Evolutionary conservation across 257 asterid genomes (phyloP).

Genomic region (Buddleja alternifolia): DNA sequence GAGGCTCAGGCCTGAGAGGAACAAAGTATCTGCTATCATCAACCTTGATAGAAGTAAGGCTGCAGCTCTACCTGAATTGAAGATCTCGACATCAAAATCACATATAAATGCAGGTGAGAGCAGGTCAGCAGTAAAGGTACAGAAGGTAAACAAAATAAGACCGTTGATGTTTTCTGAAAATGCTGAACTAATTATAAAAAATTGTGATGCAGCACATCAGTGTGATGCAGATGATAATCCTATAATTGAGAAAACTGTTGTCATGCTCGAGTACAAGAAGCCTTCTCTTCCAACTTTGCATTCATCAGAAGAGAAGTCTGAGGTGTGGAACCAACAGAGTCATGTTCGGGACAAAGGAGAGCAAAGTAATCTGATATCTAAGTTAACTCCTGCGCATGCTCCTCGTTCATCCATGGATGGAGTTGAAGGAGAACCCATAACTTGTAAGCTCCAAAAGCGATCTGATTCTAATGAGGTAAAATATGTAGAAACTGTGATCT

Average conservation of each 20-base stretch:
- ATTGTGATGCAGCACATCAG: slow-evolving; percentile 35
- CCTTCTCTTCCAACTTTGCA: slow-evolving; percentile 46
- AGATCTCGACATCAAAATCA: slow-evolving; percentile 48
- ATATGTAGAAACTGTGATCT: slow-evolving; percentile 5
- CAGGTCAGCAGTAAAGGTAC: slow-evolving; percentile 34
- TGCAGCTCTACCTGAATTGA: slow-evolving; percentile 69
- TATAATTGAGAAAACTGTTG: slow-evolving; percentile 80
- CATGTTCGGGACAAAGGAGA: slow-evolving; percentile 35
- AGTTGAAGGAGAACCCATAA: slow-evolving; percentile 40
- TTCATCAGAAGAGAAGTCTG: slow-evolving; percentile 43
- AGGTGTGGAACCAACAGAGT: slow-evolving; percentile 28
- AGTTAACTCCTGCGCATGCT: slow-evolving; percentile 44
- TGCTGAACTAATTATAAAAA: slow-evolving; percentile 42
- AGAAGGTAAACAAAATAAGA: slow-evolving; percentile 35
- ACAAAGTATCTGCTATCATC: slow-evolving; percentile 62
- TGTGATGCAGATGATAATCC: slow-evolving; percentile 65
- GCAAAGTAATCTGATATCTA: slow-evolving; percentile 37
- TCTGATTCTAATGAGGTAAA: slow-evolving; percentile 56
- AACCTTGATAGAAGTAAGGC: slow-evolving; percentile 69
- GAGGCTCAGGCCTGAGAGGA: slow-evolving; percentile 58
- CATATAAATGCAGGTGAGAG: slow-evolving; percentile 32
- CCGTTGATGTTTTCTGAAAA: slow-evolving; percentile 22
- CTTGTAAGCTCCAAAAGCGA: slow-evolving; percentile 38
- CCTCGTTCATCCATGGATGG: slow-evolving; percentile 43
- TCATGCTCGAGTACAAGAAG: slow-evolving; percentile 76